Evolutionary conservation across 2,329 filamentous ascomycete genomes (phyloP), one percentile per base, ranked within the genome.

Genomic region (Fusarium subglutinans): DNA sequence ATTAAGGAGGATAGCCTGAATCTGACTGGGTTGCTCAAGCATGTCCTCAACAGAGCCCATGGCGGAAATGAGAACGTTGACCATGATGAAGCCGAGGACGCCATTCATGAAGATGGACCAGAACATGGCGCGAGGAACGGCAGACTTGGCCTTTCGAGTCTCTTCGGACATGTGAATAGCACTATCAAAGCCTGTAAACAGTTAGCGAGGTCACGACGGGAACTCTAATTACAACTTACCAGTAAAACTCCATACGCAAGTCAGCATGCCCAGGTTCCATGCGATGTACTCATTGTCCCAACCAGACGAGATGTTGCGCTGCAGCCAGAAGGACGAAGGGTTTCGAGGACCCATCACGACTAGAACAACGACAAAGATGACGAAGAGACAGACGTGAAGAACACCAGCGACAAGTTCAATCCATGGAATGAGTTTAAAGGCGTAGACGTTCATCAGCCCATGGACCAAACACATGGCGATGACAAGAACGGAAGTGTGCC

Each of bases 21-120:
- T 78, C 5, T 72, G 76, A 40, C 76, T 78, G 6, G 76, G 35
- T 11, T 77, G 66, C 24, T 43, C 38, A 8, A 78, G 56, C 58
- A 77, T 77, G 37, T 78, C 76, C 6, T 78, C 76, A 2, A 78
- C 65, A 2, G 76, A 74, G 9, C 76, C 76, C 76, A 78, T 78
- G 5, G 74, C 67, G 3, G 76, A 76, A n/a, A 78, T 76, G 6
- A 78, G 66, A 11, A 78, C 72, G 24, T 78, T 78, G 14, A 78
- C 76, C 76, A 78, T 78, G 50, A 78, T n/a, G 53, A 78, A 78
- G 11, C 76, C 76, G 14, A 78, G 74, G 4, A 72, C 59, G 12
- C 76, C 76, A 14, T 78, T 78, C 76, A 78, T 78, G 43, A 78
- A 77, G 54, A 78, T 78, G n/a, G 76, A 78, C 76, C 76, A 78